Conservation (phyloP, 2,329 filamentous ascomycete genomes). For the Basipetospora chlamydospora region DNA sequence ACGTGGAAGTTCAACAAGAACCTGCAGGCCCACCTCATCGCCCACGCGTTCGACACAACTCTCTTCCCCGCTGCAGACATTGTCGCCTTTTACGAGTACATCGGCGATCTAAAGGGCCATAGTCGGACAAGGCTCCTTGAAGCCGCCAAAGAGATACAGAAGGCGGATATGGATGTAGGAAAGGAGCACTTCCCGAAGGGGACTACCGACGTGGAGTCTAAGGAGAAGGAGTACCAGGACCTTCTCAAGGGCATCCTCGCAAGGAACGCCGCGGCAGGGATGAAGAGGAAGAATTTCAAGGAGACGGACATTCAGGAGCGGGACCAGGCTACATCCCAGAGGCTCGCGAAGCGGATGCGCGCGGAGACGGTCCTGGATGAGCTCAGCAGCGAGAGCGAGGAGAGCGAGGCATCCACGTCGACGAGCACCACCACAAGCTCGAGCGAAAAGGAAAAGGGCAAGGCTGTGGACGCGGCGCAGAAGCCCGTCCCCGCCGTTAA, state of each 20-base stretch:
- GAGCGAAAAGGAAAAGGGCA: conserved; percentile 2
- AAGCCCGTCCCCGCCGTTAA: conserved; percentile 19
- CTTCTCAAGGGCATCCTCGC: conserved; percentile 39
- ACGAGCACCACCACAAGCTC: conserved; percentile 5
- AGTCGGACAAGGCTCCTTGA: conserved; percentile 55
- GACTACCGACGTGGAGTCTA: conserved; percentile 8
- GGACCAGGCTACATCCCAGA: conserved; percentile 32
- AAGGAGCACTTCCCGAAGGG: conserved; percentile 23
- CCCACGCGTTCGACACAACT: conserved; percentile 61
- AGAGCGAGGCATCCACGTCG: conserved; percentile 13
- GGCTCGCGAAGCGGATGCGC: conserved; percentile 48
- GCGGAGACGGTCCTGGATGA: conserved; percentile 43
- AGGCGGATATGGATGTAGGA: conserved; percentile 37
- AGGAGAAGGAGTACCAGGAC: conserved; percentile 34
- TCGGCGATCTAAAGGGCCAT: conserved; percentile 63
- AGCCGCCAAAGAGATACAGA: conserved; percentile 46
- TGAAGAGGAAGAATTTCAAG: conserved; percentile 34
- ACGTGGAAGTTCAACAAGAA: conserved; percentile 97
- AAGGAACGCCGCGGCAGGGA: conserved; percentile 15
- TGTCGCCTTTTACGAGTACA: conserved; percentile 58
- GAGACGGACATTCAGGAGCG: conserved; percentile 37
- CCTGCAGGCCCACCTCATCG: conserved; percentile 71
- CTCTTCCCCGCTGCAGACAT: conserved; percentile 58
- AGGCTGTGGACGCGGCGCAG: conserved; percentile 4
- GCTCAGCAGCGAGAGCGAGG: conserved; percentile 32